Percentiles rank a stretch among this genome's conserved stretches.
Evolutionary conservation across 805 yeast species (phyloP).

Genomic region (Hyphopichia homilentoma): DNA sequence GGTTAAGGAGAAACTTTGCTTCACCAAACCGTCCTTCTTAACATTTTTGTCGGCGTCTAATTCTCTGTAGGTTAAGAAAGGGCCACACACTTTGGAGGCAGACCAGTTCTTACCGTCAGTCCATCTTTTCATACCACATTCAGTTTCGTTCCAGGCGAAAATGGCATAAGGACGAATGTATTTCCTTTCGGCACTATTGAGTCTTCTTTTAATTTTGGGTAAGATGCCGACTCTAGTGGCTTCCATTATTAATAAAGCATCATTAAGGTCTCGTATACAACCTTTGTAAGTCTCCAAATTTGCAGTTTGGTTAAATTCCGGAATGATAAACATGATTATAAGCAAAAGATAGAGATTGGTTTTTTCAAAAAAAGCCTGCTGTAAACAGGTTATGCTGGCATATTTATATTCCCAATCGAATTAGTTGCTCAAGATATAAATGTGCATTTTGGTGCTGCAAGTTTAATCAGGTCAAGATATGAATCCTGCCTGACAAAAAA

Average conservation of each 20-base stretch:
- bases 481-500: too few relatives aligned
- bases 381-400: too few relatives aligned
- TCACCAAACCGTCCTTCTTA: slow-evolving; percentile 54
- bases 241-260: slow-evolving; percentile 63
- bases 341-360: neutral
- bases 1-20: slow-evolving; percentile 60
- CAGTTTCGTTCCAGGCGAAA: slow-evolving; percentile 69
- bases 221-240: slow-evolving; percentile 56
- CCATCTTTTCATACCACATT: slow-evolving; percentile 73
- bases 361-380: too few relatives aligned
- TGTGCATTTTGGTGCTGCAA: too few relatives aligned
- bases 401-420: too few relatives aligned
- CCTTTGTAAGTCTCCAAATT: slow-evolving; percentile 48
- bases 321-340: slow-evolving; percentile 6
- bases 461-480: too few relatives aligned
- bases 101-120: slow-evolving; percentile 75
- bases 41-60: slow-evolving; percentile 36
- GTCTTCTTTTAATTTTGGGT: slow-evolving; percentile 56
- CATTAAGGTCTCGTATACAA: slow-evolving; percentile 50
- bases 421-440: too few relatives aligned
- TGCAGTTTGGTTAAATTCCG: slow-evolving; percentile 5
- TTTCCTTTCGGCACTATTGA: slow-evolving; percentile 53
- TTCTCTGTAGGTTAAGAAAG: slow-evolving; percentile 49
- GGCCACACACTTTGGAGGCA: slow-evolving; percentile 54
- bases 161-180: slow-evolving; percentile 56